These are phyloP conservation scores for Coniferiporia sulphurascens DNA, from an alignment of 1,284 basidiomycete species.

Conservation along the genomic window DNA sequence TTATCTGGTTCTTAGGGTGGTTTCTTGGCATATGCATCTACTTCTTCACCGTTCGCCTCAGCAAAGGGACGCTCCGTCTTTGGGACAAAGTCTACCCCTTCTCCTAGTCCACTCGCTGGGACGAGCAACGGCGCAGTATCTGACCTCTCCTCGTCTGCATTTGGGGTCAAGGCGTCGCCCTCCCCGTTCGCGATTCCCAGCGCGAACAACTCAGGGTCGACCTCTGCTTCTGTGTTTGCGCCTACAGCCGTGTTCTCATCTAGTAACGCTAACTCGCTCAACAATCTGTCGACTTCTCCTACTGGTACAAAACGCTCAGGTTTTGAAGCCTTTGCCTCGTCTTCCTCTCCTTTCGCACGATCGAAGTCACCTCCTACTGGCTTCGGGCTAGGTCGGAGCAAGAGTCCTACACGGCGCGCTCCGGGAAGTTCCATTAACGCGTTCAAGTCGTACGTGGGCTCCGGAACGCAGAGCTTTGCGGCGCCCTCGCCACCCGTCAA, in stretches of 20 bases:
- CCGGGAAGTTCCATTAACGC: conserved; percentile 39
- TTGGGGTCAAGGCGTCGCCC: conserved; percentile 8
- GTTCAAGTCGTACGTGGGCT: conserved; percentile 55
- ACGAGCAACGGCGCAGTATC: conserved; percentile 17
- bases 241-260: conserved; percentile 20
- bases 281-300: conserved; percentile 25
- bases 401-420: conserved; percentile 45
- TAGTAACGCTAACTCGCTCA: conserved; percentile 28
- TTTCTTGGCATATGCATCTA: conserved; percentile 16
- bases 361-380: conserved; percentile 41
- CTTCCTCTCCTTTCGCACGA: conserved; percentile 57
- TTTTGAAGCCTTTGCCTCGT: conserved; percentile 59
- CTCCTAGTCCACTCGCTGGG: conserved; percentile 16
- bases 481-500: conserved; percentile 21
- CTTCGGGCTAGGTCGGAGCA: conserved; percentile 35
- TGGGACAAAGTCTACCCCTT: conserved; percentile 17
- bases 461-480: conserved; percentile 45
- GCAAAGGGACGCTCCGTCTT: conserved; percentile 16
- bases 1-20: conserved; percentile 10
- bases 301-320: conserved; percentile 47
- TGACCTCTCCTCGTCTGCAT: conserved; percentile 11
- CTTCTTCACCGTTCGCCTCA: conserved; percentile 18
- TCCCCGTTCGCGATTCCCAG: conserved; percentile 16
- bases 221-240: conserved; percentile 11
- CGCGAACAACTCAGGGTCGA: conserved; percentile 1